Percentiles rank a stretch among this genome's conserved stretches.
Conservation (phyloP, 495 filamentous ascomycete species). For the Penicillium manginii region DNA sequence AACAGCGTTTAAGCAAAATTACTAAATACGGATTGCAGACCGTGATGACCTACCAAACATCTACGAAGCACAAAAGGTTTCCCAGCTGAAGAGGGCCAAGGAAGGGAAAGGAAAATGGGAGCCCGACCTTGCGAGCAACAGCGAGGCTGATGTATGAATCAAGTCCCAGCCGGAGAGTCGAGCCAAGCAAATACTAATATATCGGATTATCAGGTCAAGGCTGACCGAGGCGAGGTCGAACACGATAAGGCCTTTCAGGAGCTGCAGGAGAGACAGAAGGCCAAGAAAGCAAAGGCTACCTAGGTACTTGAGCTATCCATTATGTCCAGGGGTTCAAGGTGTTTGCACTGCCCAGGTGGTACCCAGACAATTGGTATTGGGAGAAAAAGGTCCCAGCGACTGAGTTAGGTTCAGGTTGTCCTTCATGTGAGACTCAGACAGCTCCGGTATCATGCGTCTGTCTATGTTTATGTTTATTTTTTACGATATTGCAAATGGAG, state of each 20-base stretch:
- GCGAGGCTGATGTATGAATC: constrained; percentile 71
- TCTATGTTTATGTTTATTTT: background rate
- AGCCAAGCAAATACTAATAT: background rate
- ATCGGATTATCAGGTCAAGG: constrained; percentile 56
- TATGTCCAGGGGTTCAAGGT: background rate
- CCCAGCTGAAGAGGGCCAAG: constrained; percentile 69
- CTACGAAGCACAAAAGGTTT: constrained; percentile 74
- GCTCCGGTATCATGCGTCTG: background rate
- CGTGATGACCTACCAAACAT: constrained; percentile 44
- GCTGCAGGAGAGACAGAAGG: constrained; percentile 58
- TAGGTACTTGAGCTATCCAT: background rate
- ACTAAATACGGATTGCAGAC: constrained; percentile 30
- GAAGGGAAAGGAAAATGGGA: constrained; percentile 82
- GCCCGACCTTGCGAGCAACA: constrained; percentile 74
- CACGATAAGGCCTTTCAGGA: constrained; percentile 47
- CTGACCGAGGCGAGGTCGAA: constrained; percentile 61
- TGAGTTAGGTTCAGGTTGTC: too few relatives aligned
- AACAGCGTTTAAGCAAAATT: background rate
- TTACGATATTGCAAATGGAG: background rate
- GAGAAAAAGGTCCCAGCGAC: too few relatives aligned
- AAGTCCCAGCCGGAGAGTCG: background rate
- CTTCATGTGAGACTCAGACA: background rate
- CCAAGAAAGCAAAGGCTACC: constrained; percentile 30
- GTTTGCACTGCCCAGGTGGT: too few relatives aligned
- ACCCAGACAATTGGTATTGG: too few relatives aligned